Evolutionary conservation across 1,284 basidiomycete species (phyloP), one percentile per base, ranked within the genome.

Genomic region (Amylostereum areolatum): DNA sequence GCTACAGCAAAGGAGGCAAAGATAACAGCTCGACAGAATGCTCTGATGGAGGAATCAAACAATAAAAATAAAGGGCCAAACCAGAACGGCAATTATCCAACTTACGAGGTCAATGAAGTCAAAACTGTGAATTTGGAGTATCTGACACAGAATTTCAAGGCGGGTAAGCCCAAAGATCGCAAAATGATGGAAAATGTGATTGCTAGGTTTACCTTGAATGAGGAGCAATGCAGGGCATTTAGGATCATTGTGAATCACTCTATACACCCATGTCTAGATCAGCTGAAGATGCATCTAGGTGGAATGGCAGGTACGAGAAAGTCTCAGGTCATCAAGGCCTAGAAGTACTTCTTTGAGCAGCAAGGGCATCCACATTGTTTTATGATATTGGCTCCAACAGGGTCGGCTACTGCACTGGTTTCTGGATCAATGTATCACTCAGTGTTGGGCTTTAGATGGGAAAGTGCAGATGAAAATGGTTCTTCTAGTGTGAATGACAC

Each of bases 281-380:
- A 59, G 25, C 47, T 70, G 1, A 54, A 55, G 35, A 69, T 72
- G 66, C 65, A 70, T 50, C 31, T 71, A 1, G 66, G 63, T 7
- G 69, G 69, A 0, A 66, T 68, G 63, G 67, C 54, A 6, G 66
- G 71, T 3, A 71, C 69, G n/a, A 69, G 72, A 3, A 74, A 75
- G 57, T 65, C 67, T 4, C 68, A 66, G 45, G 73, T 75, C 0
- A 57, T 75, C 1, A 63, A 68, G 27, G 67, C 70, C 0, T 24
- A 69, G 0, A 59, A 53, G 8, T 0, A 9, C n/a, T 69, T 67
- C 18, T 68, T 73, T 51, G 41, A 47, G 7, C 2, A 24, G 8
- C 41, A 56, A 35, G 53, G 59, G 1, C 60, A 68, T 37, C 35
- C 45, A 8, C 55, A 65, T 47, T 28, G 60, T 25, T 65, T 69